These are phyloP conservation scores for Rhizopus delemar DNA, from an alignment of 371 early-diverging fungal species.

Conservation along the genomic window DNA sequence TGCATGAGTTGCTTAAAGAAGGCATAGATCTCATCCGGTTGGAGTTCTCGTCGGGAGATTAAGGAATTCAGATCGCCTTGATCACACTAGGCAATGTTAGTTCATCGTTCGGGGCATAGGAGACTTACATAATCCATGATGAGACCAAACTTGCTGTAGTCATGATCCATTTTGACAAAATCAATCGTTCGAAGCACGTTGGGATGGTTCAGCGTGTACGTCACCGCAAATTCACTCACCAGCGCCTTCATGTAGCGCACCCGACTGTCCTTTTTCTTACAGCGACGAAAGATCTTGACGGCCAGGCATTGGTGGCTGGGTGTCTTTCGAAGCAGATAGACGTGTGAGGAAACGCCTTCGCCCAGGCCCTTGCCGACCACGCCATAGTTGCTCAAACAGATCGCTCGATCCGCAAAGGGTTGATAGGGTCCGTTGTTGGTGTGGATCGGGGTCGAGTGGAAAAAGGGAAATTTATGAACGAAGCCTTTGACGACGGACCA, in stretches of 20 bases:
- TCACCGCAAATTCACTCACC: slow-evolving; percentile 39
- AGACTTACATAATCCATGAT: slow-evolving; percentile 49
- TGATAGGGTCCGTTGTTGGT: slow-evolving; percentile 1
- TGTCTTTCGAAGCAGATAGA: slow-evolving; percentile 10
- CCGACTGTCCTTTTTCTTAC: slow-evolving; percentile 30
- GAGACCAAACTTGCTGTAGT: slow-evolving; percentile 36
- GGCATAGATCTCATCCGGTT: slow-evolving; percentile 32
- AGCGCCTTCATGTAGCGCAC: slow-evolving; percentile 39
- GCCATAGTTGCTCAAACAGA: slow-evolving; percentile 21
- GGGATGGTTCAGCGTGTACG: slow-evolving; percentile 31
- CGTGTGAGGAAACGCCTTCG: slow-evolving; percentile 25
- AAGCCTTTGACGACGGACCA: slow-evolving; percentile 10
- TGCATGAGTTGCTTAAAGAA: slow-evolving; percentile 65
- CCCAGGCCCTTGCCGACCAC: slow-evolving; percentile 14
- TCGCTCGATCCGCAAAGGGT: slow-evolving; percentile 1
- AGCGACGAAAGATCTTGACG: slow-evolving; percentile 42
- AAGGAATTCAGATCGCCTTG: slow-evolving; percentile 42
- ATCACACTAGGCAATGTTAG: slow-evolving; percentile 26
- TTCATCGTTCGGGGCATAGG: neutral
- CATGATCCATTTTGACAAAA: slow-evolving; percentile 38
- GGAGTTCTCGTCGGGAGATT: slow-evolving; percentile 28
- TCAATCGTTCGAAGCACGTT: slow-evolving; percentile 25
- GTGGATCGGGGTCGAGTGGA: neutral
- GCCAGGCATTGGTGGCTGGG: slow-evolving; percentile 24
- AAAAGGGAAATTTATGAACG: slow-evolving; percentile 4